Base-by-base conservation (phyloP, 805 yeast species). In the Candida anglica region DNA sequence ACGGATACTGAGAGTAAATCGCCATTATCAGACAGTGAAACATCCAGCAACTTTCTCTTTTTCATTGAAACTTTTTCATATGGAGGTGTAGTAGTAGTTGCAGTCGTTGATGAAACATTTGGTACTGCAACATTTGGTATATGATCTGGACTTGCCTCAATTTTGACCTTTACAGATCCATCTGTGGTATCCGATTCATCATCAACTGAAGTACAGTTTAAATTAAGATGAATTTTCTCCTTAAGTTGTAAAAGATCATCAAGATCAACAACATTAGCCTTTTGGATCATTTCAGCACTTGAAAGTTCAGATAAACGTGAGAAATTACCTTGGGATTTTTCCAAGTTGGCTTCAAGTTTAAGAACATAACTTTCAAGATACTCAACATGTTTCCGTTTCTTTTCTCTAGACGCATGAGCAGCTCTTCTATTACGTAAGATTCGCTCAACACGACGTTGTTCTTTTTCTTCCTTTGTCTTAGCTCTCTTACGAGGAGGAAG, bases 401-500 rank as follows among this genome's bases (percentile, higher is more conserved):
- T 89, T 56, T 93, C 98, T 46, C 98, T 77, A 19, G 96, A 86
- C 34, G 96, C 95, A 58, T 91, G 98, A 30, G 98, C 98, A 11
- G 98, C 98, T 56, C 91, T 83, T 53, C 98, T 77, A 62, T 91
- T 91, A 56, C 98, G 76, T 49, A 91, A 69, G 32, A 93, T 89
- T 33, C 98, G 72, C 63, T 93, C 98, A 35, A 89, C 79, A 30
- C 96, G 76, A 45, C 98, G 81, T 65, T 91, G 98, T 60, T 93
- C 98, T 66, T 91, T 93, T 65, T 91, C 98, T 63, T 89, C 96
- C 47, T 85, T 77, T 27, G 98, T 93, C 71, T 85, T 87, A 5
- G 98, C 98, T 48, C 98, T 78, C 69, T 93, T 93, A 44, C 98
- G 77, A 34, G 98, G 98, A 19, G 97, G 96, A 39, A 91, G 67